A percentile compares a stretch with the other conserved stretches of the same genome.
phyloP scores from a whole-genome alignment of 257 asterid genomes.

The Solanum gracilifrons region DNA sequence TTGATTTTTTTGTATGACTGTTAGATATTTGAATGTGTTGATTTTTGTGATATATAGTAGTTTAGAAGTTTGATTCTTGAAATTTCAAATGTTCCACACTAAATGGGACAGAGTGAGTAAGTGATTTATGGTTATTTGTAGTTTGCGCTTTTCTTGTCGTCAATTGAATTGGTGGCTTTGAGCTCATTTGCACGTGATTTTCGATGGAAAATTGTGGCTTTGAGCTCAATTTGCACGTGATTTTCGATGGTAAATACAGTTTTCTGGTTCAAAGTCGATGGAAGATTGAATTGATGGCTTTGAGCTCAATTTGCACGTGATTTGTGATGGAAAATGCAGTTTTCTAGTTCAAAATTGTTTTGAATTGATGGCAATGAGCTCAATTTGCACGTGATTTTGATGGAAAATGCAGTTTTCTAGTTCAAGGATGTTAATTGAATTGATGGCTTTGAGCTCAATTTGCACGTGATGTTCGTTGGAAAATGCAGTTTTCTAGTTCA shows the following conservation, averaged over 20 bases:
- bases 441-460: background rate
- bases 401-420: background rate
- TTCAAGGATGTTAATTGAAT: background rate
- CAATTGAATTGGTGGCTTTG: background rate
- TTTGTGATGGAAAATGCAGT: background rate
- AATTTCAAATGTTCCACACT: background rate
- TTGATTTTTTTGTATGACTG: background rate
- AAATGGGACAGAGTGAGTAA: background rate
- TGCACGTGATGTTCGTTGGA: background rate
- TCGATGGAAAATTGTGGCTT: background rate
- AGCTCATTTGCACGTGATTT: background rate
- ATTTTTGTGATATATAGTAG: background rate
- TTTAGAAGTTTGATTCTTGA: background rate
- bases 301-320: background rate
- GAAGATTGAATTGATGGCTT: background rate
- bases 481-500: background rate
- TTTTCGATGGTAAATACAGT: background rate
- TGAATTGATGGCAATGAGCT: background rate
- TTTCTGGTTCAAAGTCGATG: background rate
- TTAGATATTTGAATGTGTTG: background rate
- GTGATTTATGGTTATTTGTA: background rate
- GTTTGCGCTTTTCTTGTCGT: background rate
- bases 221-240: background rate
- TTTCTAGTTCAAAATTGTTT: background rate
- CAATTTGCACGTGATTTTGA: background rate